These are phyloP conservation scores for Epichloe gansuensis DNA, from an alignment of 2,329 filamentous ascomycete genomes.

Conservation along the genomic window DNA sequence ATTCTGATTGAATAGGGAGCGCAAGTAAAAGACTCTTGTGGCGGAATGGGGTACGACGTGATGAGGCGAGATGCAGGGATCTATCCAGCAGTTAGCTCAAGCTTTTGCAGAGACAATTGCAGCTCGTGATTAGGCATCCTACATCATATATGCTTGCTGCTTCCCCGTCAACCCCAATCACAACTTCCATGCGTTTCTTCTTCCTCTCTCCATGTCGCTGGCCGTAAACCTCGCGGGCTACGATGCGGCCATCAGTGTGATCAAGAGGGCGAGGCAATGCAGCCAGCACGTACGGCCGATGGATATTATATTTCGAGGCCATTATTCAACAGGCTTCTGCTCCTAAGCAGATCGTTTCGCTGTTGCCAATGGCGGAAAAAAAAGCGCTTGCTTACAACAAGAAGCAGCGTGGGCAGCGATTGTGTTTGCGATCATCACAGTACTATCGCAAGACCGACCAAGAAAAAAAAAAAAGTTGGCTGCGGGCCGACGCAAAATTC, in stretches of 20 bases:
- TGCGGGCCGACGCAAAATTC: conserved; percentile 22
- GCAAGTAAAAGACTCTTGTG: conserved; percentile 51
- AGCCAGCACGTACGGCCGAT: conserved; percentile 51
- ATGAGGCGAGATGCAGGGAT: conserved; percentile 47
- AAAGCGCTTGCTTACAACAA: background rate
- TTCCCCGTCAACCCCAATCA: conserved; percentile 52
- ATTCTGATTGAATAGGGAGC: conserved; percentile 45
- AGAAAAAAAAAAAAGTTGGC: conserved; percentile 21
- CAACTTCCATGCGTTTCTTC: conserved; percentile 49
- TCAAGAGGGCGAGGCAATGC: conserved; percentile 46
- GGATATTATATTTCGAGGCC: conserved; percentile 48
- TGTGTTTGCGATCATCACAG: background rate
- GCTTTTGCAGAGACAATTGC: too few species aligned
- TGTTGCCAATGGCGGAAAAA: background rate
- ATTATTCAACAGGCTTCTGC: conserved; percentile 22
- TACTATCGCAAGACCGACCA: background rate
- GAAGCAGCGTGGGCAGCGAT: background rate
- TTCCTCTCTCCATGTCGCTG: conserved; percentile 44
- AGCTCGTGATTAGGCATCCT: conserved; percentile 13
- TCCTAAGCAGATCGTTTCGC: background rate
- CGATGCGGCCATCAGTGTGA: conserved; percentile 35
- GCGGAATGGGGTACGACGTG: conserved; percentile 54
- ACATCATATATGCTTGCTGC: conserved; percentile 55
- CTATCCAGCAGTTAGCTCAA: conserved; percentile 22
- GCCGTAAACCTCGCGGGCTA: conserved; percentile 48